Base-by-base conservation (phyloP, 495 filamentous ascomycete genomes). In the Xylaria nigripes region DNA sequence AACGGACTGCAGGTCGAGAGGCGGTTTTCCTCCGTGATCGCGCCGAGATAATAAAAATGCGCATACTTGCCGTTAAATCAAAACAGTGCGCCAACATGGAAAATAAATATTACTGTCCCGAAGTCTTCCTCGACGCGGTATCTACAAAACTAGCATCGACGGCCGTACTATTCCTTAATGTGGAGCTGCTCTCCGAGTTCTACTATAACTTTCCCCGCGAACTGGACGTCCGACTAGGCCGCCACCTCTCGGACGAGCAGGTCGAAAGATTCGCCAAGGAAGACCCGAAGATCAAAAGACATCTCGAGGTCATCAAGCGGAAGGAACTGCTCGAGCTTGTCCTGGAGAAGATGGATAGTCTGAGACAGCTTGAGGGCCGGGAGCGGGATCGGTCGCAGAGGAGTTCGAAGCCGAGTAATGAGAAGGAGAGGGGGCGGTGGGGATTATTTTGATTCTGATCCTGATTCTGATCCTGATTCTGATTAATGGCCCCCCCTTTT, bases 121-220 rank as follows among this genome's bases (percentile, higher is more conserved):
- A 99, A 69, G 79, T 97, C 53, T 97, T 99, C 76, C 82, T 99
- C 24, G 93, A 99, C 65, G 88, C 94, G 9, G 93, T 96, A 10
- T 90, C 93, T 25, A 87, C 94, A 62, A 96, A 97, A 71, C 84
- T 99, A 51, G 90, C 90, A 15, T 83, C 87, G 3, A 97, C 92
- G 0, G 92, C 93, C 10, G 94, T 97, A 9, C 81, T 99, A 0
- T 99, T 99, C 77, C 81, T 99, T 9, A 96, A 99, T 60, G 94
- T 96, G 32, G 93, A 99, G 72, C 79, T 99, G 23, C 79, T 99
- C 38, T 89, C 87, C 4, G 95, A 97, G 65, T 99, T 97, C 62
- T 96, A 96, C 73, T 91, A 94, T 66, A 85, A 92, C 64, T 99
- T 99, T 73, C 93, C 93, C 0, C 80, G 94, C 19, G 90, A 95